A percentile compares a stretch with the other conserved stretches of the same genome.
Evolutionary conservation across 2,329 filamentous ascomycete species (phyloP).

Genomic region (Colletotrichum musae): DNA sequence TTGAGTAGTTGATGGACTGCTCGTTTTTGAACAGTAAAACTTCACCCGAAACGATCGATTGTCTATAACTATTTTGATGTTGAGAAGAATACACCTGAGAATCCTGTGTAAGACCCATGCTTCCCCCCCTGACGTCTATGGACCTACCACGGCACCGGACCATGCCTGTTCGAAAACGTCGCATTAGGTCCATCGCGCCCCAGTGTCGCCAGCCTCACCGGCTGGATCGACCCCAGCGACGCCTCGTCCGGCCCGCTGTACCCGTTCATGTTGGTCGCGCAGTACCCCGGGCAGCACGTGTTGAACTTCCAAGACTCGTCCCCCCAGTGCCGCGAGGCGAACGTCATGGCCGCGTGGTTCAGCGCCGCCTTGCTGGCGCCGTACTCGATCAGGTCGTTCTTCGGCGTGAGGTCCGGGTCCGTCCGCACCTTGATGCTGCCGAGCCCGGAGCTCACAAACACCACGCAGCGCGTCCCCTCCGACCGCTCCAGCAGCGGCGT

Average conservation of each 20-base stretch:
- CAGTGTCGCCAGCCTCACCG: slow-evolving; percentile 30
- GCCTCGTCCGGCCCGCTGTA: slow-evolving; percentile 23
- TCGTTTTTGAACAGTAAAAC: too few species aligned
- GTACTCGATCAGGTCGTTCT: slow-evolving; percentile 18
- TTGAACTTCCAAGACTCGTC: slow-evolving; percentile 35
- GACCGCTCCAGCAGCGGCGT: slow-evolving; percentile 51
- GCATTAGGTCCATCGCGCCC: slow-evolving; percentile 17
- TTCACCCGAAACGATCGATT: too few species aligned
- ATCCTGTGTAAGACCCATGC: too few species aligned
- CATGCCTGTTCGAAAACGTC: slow-evolving; percentile 29
- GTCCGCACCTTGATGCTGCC: slow-evolving; percentile 25
- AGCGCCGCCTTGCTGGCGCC: slow-evolving; percentile 34
- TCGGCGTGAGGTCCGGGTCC: not conserved
- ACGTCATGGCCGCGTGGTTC: slow-evolving; percentile 29
- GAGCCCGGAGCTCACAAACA: slow-evolving; percentile 32
- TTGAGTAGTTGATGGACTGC: too few species aligned
- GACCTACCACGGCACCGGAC: slow-evolving; percentile 10
- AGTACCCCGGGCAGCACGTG: slow-evolving; percentile 34
- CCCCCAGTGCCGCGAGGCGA: slow-evolving; percentile 10
- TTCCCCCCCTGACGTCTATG: too few species aligned
- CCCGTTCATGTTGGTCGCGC: slow-evolving; percentile 29
- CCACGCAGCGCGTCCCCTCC: slow-evolving; percentile 6
- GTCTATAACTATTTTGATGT: too few species aligned
- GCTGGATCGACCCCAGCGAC: slow-evolving; percentile 28
- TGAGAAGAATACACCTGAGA: too few species aligned